Base-by-base conservation (phyloP, 345 rosid genomes). In the Abelmoschus esculentus region DNA sequence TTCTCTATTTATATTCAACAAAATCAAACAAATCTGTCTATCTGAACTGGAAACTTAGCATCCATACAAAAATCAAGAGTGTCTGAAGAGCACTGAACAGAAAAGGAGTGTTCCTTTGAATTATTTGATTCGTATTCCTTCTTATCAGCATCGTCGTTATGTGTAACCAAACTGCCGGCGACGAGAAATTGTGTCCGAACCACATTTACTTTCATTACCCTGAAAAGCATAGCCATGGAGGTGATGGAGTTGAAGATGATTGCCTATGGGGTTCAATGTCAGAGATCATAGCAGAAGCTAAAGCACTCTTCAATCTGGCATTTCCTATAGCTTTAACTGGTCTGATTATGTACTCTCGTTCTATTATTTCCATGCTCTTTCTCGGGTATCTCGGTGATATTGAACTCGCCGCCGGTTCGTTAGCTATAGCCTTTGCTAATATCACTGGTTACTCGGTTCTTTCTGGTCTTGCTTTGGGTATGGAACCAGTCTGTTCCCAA, bases 401-500 rank as follows among this genome's bases (percentile, higher is more conserved):
- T 7, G 84, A 90, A 75, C 89, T 93, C 8, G 98, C 98, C 40
- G 98, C 89, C 6, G 98, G 98, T 32, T 89, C 98, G 9, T 84
- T 89, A 4, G 95, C 98, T 69, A 91, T 93, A 57, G 97, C 97
- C 38, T 90, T 93, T 65, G 98, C 97, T 14, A 93, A 93, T 78
- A 89, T 93, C 79, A 86, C 93, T 0, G 98, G 98, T 36, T 93
- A 93, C 84, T 89, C 98, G 6, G 98, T 93, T 63, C 90, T 93
- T 71, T 88, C 98, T 13, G 98, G 98, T 17, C 83, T 93, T 57
- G 89, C 98, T 69, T 77, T 89, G 7, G 98, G 98, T 31, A 89
- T 91, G 96, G 98, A 93, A 55, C 96, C 98, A 7, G 85, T 93
- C 47, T 93, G 98, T 70, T 89, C 95, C 3, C 98, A 93, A 69